phyloP scores from a whole-genome alignment of 2,329 filamentous ascomycete species.

The Juglanconis oblonga region DNA sequence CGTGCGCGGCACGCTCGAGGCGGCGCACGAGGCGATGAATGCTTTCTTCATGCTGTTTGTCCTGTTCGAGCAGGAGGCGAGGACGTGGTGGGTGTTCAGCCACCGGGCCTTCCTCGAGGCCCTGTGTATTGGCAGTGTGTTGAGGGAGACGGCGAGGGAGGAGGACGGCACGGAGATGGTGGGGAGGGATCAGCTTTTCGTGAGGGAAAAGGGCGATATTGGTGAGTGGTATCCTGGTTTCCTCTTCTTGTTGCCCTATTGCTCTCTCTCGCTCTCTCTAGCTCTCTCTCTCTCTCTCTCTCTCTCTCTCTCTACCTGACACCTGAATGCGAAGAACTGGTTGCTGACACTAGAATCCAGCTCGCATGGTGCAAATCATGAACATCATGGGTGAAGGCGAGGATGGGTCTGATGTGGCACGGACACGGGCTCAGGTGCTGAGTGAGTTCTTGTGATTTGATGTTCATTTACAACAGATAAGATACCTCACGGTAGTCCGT shows the following conservation, averaged over 20 bases:
- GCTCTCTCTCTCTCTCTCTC: not conserved
- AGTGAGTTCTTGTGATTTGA: conserved; percentile 44
- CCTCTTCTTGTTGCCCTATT: not conserved
- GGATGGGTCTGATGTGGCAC: conserved; percentile 55
- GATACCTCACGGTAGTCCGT: not conserved
- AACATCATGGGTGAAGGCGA: conserved; percentile 53
- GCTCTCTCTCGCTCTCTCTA: not conserved
- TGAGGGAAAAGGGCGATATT: conserved; percentile 59
- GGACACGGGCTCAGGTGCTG: conserved; percentile 57
- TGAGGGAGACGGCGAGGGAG: conserved; percentile 50
- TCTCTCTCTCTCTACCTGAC: not conserved
- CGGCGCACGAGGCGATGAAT: conserved; percentile 70
- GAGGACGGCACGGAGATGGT: conserved; percentile 43
- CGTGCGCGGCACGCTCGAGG: conserved; percentile 67
- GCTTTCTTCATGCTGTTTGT: conserved; percentile 72
- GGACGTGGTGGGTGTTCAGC: conserved; percentile 84
- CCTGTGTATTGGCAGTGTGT: conserved; percentile 61
- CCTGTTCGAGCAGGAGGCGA: conserved; percentile 67
- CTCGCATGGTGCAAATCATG: conserved; percentile 64
- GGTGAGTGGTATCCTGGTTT: conserved; percentile 39
- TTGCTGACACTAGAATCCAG: conserved; percentile 29
- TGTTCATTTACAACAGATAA: not conserved
- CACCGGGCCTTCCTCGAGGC: conserved; percentile 78
- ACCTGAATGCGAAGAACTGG: not conserved
- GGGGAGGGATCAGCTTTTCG: conserved; percentile 54